These are phyloP conservation scores for Penicillium canescens DNA, from an alignment of 495 filamentous ascomycete species.

Conservation along the genomic window DNA sequence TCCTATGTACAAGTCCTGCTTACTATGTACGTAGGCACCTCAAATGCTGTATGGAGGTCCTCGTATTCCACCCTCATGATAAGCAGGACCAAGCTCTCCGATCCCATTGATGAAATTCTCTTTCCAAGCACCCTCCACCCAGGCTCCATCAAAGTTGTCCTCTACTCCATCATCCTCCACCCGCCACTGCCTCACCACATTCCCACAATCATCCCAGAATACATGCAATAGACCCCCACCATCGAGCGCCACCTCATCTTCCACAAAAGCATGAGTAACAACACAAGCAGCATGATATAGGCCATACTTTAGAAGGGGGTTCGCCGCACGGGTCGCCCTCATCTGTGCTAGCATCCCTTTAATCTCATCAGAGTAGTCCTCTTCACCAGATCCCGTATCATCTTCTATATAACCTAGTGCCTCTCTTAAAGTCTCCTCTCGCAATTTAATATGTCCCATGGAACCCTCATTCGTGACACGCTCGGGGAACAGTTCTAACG, in stretches of 20 bases:
- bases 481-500: conserved; percentile 6
- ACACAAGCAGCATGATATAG: conserved; percentile 20
- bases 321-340: neutral
- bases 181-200: neutral
- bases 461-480: conserved; percentile 5
- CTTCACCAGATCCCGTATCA: neutral
- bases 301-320: neutral
- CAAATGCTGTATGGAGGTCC: neutral
- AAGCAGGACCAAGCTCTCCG: conserved; percentile 9
- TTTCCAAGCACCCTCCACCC: conserved; percentile 9
- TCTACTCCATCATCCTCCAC: conserved; percentile 6
- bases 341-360: neutral
- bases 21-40: no score
- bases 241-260: conserved; percentile 2
- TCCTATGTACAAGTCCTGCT: no score
- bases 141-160: conserved; percentile 8
- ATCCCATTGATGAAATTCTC: neutral
- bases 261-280: conserved; percentile 11
- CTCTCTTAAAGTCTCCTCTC: no score
- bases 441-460: no score
- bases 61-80: neutral
- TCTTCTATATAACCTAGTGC: no score
- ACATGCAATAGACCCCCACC: conserved; percentile 11
- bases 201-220: conserved; percentile 17
- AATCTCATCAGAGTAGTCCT: neutral